Conservation (phyloP, 768 basidiomycete genomes). For the Leucocoprinus birnbaumii region DNA sequence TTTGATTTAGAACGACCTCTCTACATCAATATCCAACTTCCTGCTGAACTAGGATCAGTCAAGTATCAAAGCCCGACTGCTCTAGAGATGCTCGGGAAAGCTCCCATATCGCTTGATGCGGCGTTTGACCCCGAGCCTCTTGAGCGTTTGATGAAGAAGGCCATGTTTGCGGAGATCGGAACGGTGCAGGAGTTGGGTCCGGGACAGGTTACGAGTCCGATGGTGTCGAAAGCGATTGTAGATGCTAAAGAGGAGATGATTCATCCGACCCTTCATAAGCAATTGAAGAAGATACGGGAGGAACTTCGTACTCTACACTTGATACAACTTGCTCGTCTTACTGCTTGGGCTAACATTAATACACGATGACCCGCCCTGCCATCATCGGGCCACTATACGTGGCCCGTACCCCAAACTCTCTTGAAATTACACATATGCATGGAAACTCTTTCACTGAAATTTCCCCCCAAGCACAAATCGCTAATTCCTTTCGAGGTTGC, state of each 20-base stretch:
- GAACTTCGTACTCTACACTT: neutral
- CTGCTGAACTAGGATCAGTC: neutral
- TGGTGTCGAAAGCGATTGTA: neutral
- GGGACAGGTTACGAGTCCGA: neutral
- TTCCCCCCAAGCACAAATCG: too few species aligned
- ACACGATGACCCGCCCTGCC: too few species aligned
- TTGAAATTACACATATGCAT: too few species aligned
- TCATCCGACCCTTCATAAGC: neutral
- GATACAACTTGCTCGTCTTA: neutral
- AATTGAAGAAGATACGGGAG: neutral
- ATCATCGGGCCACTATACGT: too few species aligned
- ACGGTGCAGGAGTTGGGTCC: neutral
- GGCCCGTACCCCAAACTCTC: too few species aligned
- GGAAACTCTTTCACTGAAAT: too few species aligned
- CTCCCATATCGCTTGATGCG: constrained; percentile 12
- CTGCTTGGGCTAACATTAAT: neutral
- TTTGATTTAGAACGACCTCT: neutral
- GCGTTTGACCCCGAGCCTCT: constrained; percentile 17
- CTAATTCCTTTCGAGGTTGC: too few species aligned
- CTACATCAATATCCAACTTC: neutral
- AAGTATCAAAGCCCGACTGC: constrained; percentile 16
- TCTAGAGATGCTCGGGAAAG: constrained; percentile 17
- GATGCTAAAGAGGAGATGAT: neutral
- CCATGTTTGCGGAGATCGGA: constrained; percentile 8
- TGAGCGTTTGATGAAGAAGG: constrained; percentile 18